These are phyloP conservation scores for Pholiota molesta DNA, from an alignment of 768 basidiomycete species.

Conservation along the genomic window DNA sequence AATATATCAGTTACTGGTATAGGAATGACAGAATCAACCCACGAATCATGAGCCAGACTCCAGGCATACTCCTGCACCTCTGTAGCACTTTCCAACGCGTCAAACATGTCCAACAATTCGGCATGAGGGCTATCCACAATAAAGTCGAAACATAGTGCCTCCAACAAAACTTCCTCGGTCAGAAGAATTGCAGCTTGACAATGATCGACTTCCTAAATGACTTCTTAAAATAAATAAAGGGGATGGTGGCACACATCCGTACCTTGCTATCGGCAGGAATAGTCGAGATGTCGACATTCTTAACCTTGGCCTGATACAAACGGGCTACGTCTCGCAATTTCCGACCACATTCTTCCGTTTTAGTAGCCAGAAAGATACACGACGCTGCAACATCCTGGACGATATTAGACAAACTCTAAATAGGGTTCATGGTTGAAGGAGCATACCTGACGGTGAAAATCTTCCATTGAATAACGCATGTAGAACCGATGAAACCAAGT, in stretches of 20 bases:
- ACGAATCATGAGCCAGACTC: conserved; percentile 91
- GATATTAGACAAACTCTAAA: conserved; percentile 13
- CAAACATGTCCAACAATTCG: conserved; percentile 73
- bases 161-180: conserved; percentile 78
- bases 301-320: conserved; percentile 71
- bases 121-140: conserved; percentile 78
- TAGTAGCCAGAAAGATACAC: conserved; percentile 89
- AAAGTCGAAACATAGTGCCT: conserved; percentile 87
- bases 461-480: conserved; percentile 84
- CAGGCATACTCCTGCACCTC: conserved; percentile 76
- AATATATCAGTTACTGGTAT: conserved; percentile 13
- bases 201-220: conserved; percentile 70
- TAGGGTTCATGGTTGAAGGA: conserved; percentile 14
- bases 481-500: conserved; percentile 93
- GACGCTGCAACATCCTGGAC: conserved; percentile 80
- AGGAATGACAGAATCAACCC: conserved; percentile 27
- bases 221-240: conserved; percentile 10
- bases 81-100: conserved; percentile 48
- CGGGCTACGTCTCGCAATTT: conserved; percentile 86
- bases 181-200: conserved; percentile 69
- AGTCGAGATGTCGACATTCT: conserved; percentile 53
- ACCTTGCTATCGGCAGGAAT: conserved; percentile 71
- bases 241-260: conserved; percentile 15
- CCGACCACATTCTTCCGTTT: conserved; percentile 87
- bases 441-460: conserved; percentile 77